Base-by-base conservation (phyloP, 352 stramenopile species). In the Pythium myriotylum region DNA sequence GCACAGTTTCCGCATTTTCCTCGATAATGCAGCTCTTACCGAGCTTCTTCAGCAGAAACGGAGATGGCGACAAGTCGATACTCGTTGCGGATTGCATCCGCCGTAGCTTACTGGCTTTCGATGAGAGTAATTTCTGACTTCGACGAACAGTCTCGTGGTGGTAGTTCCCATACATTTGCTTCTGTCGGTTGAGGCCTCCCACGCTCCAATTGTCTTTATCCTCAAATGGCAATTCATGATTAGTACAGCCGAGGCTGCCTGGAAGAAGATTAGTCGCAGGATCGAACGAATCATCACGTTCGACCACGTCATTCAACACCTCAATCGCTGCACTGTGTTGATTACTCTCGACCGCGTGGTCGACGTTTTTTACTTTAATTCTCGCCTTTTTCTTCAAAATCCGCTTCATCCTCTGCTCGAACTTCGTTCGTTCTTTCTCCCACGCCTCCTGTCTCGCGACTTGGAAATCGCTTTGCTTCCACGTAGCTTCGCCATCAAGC, bases 161-260 rank as follows among this genome's bases (percentile, higher is more conserved):
- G 13, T 91, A 76, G 27, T 92, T 71, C 16, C 70, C 63, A 49
- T 94, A 92, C 76, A 92, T 89, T 70, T 90, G 83, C 40, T 70
- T 67, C 53, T 92, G 77, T 14, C 84, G 76, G 33, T 92, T 91
- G 35, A 91, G 53, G 58, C 82, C 89, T 0, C 84, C 81, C 16
- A 94, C 75, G 4, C 65, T 74, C 84, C 84, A 94, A 53, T 94
- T 92, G 61, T 90, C 82, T 51, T 92, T 94, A 68, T 92, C 83
- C 3, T 74, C 69, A 19, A 87, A 94, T 2, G 79, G 76, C 17
- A 91, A 47, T 0, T 80, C 63, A 17, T 88, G 68, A 3, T 70
- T 62, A 0, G 67, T 63, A n/a, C 77, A 72, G 40, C 81, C 73
- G 2, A 89, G 50, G 0, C 57, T 60, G 14, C 62, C 45, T 0